Evolutionary conservation across 768 basidiomycete genomes (phyloP).

Genomic region (Pisolithus orientalis): DNA sequence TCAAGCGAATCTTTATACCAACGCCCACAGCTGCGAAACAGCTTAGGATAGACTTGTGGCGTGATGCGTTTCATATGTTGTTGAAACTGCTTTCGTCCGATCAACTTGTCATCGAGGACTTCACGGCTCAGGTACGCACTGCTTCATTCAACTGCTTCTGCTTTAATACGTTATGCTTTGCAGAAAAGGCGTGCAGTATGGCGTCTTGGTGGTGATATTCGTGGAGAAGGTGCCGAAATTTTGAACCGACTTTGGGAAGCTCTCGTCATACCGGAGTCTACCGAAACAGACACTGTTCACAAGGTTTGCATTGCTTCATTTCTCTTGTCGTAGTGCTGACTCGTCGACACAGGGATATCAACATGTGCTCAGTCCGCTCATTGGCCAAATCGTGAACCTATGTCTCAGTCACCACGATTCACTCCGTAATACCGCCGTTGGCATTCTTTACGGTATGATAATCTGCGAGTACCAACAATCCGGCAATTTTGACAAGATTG

Average conservation of each 20-base stretch:
- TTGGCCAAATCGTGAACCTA: slow-evolving; percentile 85
- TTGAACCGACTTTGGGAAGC: slow-evolving; percentile 80
- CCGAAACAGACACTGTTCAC: slow-evolving; percentile 45
- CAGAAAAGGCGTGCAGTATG: slow-evolving; percentile 94
- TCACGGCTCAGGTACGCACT: slow-evolving; percentile 73
- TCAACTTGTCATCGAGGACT: slow-evolving; percentile 90
- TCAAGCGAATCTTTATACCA: slow-evolving; percentile 80
- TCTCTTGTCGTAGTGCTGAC: neutral
- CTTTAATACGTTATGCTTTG: slow-evolving; percentile 3
- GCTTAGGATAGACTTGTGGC: slow-evolving; percentile 80
- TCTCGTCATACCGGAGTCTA: slow-evolving; percentile 67
- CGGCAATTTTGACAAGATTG: slow-evolving; percentile 82
- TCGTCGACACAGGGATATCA: slow-evolving; percentile 64
- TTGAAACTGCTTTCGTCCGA: slow-evolving; percentile 84
- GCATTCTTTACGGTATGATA: slow-evolving; percentile 94
- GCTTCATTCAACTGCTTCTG: neutral
- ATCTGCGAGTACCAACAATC: slow-evolving; percentile 84
- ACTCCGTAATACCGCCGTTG: slow-evolving; percentile 82
- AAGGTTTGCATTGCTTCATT: slow-evolving; percentile 47
- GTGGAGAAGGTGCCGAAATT: slow-evolving; percentile 84
- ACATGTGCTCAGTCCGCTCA: slow-evolving; percentile 71
- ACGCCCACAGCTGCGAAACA: slow-evolving; percentile 49
- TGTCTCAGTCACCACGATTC: slow-evolving; percentile 95
- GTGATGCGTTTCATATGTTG: slow-evolving; percentile 72
- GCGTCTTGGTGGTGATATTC: slow-evolving; percentile 92